Evolutionary conservation across 768 basidiomycete species (phyloP).

Genomic region (Postia placenta): DNA sequence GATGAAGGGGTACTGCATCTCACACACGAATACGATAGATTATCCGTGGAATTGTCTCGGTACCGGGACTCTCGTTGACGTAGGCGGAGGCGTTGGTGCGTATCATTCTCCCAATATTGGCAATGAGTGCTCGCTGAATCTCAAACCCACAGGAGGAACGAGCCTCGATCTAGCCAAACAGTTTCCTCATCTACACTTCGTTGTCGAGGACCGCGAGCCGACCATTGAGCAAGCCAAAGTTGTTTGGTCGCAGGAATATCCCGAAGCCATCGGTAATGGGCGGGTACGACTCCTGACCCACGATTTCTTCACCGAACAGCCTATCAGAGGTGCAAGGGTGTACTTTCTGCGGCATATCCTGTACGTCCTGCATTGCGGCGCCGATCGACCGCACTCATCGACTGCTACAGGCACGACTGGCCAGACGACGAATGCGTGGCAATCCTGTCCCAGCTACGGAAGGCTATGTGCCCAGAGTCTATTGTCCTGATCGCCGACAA

Average conservation of each 20-base stretch:
- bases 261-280: neutral
- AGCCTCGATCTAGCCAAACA: slow-evolving; percentile 10
- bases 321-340: neutral
- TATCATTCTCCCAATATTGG: neutral
- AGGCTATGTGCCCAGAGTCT: slow-evolving; percentile 3
- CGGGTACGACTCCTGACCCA: neutral
- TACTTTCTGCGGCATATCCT: slow-evolving; percentile 5
- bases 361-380: neutral
- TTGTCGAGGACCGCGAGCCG: slow-evolving; percentile 14
- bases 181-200: slow-evolving; percentile 13
- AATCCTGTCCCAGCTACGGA: slow-evolving; percentile 6
- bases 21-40: no score
- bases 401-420: slow-evolving; percentile 10
- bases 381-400: neutral
- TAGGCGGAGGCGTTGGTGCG: slow-evolving; percentile 11
- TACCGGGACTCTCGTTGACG: slow-evolving; percentile 8
- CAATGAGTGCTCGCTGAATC: neutral
- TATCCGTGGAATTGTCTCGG: slow-evolving; percentile 10
- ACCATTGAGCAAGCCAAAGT: slow-evolving; percentile 9
- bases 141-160: slow-evolving; percentile 5
- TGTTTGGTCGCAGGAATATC: slow-evolving; percentile 5
- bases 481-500: slow-evolving; percentile 6
- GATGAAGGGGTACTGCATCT: no score
- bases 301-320: slow-evolving; percentile 7
- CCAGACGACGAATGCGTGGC: slow-evolving; percentile 7